Base-by-base conservation (phyloP, 768 basidiomycete species). In the Suillus luteus region DNA sequence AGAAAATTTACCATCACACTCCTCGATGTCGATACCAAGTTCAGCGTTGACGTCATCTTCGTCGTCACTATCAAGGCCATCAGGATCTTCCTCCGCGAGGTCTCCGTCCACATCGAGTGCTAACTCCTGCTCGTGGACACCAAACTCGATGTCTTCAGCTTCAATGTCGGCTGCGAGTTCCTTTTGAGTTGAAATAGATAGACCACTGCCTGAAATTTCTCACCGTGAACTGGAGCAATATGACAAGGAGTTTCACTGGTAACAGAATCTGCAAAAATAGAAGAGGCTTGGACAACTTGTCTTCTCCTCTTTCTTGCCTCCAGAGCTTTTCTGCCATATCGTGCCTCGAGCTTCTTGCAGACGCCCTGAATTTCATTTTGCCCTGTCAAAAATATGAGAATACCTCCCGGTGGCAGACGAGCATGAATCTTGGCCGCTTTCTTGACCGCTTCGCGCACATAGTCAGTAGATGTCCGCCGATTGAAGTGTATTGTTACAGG, bases 401-500 rank as follows among this genome's bases (percentile, higher is more conserved):
- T 90, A 4, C 96, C 97, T 0, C 97, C 97, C 0, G 92, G 86
- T 2, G 97, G 97, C 22, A 99, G 79, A 19, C 94, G 86, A 17
- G 91, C 84, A 75, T 99, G 97, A 49, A 99, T 98, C 76, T 97
- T 96, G 63, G 83, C 80, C 2, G 93, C 83, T 75, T 99, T 99
- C 72, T 88, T 91, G 69, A 96, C 86, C 2, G 95, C 93, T 74
- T 98, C 95, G 2, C 83, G 85, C 54, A 98, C 87, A 70, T 99
- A 99, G 74, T 99, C 93, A 8, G 91, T 81, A 2, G 83, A 76
- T 0, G 97, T 99, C 43, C 89, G 84, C 33, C 95, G 87, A 68
- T 86, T 92, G 81, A 98, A 99, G 74, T 99, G 97, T 33, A 95
- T 77, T 0, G 95, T 96, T 44, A 99, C 97, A 0, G 96, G 93